Evolutionary conservation across 1,284 basidiomycete genomes (phyloP), one percentile per base, ranked within the genome.

Genomic region (Leccinum fuscescens): DNA sequence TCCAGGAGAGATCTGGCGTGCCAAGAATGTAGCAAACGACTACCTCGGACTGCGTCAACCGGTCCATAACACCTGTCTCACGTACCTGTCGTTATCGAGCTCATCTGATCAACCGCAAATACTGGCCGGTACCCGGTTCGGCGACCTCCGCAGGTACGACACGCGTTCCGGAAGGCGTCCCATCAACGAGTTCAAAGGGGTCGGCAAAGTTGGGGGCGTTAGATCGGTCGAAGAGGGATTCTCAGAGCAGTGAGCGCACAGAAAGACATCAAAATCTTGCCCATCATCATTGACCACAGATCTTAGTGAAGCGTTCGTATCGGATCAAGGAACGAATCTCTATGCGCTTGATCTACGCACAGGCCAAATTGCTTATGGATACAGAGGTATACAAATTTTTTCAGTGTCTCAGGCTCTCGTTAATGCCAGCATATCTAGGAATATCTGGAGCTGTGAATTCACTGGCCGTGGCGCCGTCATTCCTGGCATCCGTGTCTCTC

Each of bases 21-120:
- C 90, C 3, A 89, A 86, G 70, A 93, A 93, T 70, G 88, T 93
- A 1, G 82, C 89, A 12, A 91, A 93, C 68, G 93, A 96, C 71
- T 73, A 78, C 57, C 80, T 96, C 3, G 85, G 84, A 53, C 82
- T 96, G 20, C 88, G 93, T 6, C 90, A 90, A 66, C 92, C 92
- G 0, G 84, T 96, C 29, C 85, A 91, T 58, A 92, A 93, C 60
- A 89, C 86, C 0, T 82, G 87, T 58, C 73, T 93, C 55, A 72
- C 84, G 46, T 87, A 85, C 71, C 69, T 91, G 2, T 57, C 77
- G 33, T 69, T 74, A 4, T 78, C 81, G 1, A 65, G 76, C n/a
- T 69, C 75, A 12, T 61, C 77, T 1, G 71, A 63, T 49, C 74
- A 75, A n/a, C 77, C 80, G 15, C 82, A 88, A 57, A 71, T 96